Evolutionary conservation across 331 rosid species (phyloP).

Genomic region (Malus hybrid): DNA sequence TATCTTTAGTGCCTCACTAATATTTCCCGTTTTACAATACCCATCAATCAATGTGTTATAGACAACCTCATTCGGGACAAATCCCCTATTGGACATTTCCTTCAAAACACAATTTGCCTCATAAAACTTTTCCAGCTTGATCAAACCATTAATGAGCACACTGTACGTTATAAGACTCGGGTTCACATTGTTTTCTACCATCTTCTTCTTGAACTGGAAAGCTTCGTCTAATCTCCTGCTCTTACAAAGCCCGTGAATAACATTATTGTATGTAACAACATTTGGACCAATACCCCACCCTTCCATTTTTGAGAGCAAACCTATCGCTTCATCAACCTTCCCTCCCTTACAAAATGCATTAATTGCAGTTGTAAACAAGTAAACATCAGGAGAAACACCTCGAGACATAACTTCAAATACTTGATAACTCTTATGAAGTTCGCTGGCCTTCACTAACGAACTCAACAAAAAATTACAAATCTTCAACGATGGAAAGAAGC

Average conservation of each 20-base stretch:
- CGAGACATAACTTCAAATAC: conserved; percentile 36
- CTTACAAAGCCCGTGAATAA: conserved; percentile 74
- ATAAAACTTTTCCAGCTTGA: conserved; percentile 44
- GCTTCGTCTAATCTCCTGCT: conserved; percentile 53
- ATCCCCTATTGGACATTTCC: conserved; percentile 51
- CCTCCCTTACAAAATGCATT: conserved; percentile 54
- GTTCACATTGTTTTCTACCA: conserved; percentile 37
- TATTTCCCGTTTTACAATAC: conserved; percentile 46
- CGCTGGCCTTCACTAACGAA: conserved; percentile 50
- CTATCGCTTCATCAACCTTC: conserved; percentile 46
- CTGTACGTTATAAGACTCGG: conserved; percentile 55
- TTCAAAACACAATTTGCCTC: conserved; percentile 34
- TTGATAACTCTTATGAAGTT: conserved; percentile 34
- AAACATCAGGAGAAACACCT: conserved; percentile 44
- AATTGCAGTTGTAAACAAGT: conserved; percentile 44
- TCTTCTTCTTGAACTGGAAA: conserved; percentile 39
- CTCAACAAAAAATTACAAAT: conserved; percentile 49
- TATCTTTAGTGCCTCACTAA: conserved; percentile 46
- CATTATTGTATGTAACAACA: conserved; percentile 58
- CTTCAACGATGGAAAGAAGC: conserved; percentile 41
- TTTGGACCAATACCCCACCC: conserved; percentile 49
- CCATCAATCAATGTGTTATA: conserved; percentile 62
- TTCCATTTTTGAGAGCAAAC: conserved; percentile 51
- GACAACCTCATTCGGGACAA: conserved; percentile 48
- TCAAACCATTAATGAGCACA: conserved; percentile 55